phyloP scores from a whole-genome alignment of 164 flowering plant genomes.

The Litsea cubeba region DNA sequence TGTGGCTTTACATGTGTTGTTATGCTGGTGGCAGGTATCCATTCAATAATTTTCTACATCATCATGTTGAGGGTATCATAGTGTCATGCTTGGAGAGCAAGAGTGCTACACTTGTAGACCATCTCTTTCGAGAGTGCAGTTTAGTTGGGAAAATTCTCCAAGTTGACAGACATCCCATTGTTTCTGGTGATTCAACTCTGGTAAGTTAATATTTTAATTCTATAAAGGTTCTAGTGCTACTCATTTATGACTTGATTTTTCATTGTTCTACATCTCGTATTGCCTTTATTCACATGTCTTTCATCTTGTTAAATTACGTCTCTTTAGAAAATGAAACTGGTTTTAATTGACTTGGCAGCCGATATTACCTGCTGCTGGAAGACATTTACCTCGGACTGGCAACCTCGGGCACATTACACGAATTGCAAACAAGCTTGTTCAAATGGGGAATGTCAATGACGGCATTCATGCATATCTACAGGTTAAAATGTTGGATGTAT shows the following conservation, averaged over 20 bases:
- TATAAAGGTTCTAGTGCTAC: not conserved
- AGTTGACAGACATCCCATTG: slow-evolving; percentile 47
- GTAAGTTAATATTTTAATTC: slow-evolving; percentile 28
- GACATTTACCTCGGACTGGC: slow-evolving; percentile 62
- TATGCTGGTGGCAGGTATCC: slow-evolving; percentile 66
- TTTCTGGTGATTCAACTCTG: slow-evolving; percentile 46
- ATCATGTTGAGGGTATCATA: slow-evolving; percentile 88
- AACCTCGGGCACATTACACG: slow-evolving; percentile 84
- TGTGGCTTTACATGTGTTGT: slow-evolving; percentile 1
- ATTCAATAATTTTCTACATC: slow-evolving; percentile 83
- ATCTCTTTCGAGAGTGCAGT: slow-evolving; percentile 72
- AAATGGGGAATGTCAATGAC: slow-evolving; percentile 50
- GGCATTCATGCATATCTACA: slow-evolving; percentile 57
- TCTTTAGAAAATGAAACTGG: not conserved
- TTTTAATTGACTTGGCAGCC: slow-evolving; percentile 48
- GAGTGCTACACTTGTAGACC: slow-evolving; percentile 46
- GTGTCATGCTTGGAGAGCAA: slow-evolving; percentile 84
- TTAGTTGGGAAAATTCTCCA: slow-evolving; percentile 60
- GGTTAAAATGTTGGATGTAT: slow-evolving; percentile 32
- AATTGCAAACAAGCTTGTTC: slow-evolving; percentile 79
- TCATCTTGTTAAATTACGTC: not conserved
- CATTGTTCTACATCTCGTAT: not conserved
- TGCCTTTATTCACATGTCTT: not conserved
- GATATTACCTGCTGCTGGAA: slow-evolving; percentile 61
- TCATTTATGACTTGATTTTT: not conserved